Conservation (phyloP, 2,329 filamentous ascomycete genomes). For the Colletotrichum gloeosporioides region DNA sequence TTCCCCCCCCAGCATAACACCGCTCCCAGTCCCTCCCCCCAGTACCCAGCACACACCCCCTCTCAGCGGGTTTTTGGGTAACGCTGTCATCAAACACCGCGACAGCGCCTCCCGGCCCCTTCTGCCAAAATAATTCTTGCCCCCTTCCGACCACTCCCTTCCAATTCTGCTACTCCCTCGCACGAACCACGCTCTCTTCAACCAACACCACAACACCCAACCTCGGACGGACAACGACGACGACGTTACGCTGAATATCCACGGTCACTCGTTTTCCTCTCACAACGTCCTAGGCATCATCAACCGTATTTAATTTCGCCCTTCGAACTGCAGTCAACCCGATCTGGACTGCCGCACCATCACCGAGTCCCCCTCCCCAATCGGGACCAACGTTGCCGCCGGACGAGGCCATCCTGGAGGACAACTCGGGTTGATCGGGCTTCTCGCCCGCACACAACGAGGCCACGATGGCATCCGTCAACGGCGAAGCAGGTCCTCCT, state of each 20-base stretch:
- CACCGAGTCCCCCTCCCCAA: not conserved
- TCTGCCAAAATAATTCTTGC: constrained; percentile 23
- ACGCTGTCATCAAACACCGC: constrained; percentile 23
- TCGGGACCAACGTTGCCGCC: constrained; percentile 25
- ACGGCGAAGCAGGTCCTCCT: constrained; percentile 42
- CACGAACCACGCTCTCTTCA: constrained; percentile 18
- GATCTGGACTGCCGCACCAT: not conserved
- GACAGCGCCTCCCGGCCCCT: constrained; percentile 22
- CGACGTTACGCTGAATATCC: constrained; percentile 15
- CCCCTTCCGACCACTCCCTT: constrained; percentile 23
- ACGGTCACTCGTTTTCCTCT: constrained; percentile 16
- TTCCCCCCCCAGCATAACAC: not conserved
- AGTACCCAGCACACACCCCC: not conserved
- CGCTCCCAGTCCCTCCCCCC: not conserved
- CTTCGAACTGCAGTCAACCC: not conserved
- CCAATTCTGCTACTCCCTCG: constrained; percentile 18
- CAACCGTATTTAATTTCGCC: not conserved
- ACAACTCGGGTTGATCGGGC: constrained; percentile 44
- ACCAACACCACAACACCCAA: constrained; percentile 18
- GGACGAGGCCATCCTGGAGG: constrained; percentile 44
- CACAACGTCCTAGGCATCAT: not conserved
- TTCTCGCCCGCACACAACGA: constrained; percentile 26
- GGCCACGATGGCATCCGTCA: constrained; percentile 29
- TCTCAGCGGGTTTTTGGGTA: constrained; percentile 20
- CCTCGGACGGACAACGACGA: constrained; percentile 14